Percentiles rank a stretch among this genome's conserved stretches.
phyloP scores from a whole-genome alignment of 2,329 filamentous ascomycete species.

The Rutstroemia sydowiana region DNA sequence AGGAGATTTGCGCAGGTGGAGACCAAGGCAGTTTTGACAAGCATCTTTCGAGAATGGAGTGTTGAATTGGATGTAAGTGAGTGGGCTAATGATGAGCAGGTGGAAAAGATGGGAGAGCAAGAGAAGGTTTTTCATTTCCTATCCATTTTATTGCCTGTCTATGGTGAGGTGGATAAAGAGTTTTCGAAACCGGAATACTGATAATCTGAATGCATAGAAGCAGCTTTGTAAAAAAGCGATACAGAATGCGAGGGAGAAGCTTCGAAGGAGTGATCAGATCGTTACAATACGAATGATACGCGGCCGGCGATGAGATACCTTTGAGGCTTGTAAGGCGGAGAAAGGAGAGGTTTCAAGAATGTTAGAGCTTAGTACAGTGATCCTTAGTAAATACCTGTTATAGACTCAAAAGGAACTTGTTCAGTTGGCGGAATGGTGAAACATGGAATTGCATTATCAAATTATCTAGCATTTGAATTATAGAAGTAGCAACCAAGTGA shows the following conservation, averaged over 20 bases:
- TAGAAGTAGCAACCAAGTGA: too few relatives aligned
- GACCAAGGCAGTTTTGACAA: conserved; percentile 28
- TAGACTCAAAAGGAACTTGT: too few relatives aligned
- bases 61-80: conserved; percentile 25
- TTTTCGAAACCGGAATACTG: too few relatives aligned
- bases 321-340: conserved; percentile 24
- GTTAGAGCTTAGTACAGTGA: too few relatives aligned
- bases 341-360: conserved; percentile 25
- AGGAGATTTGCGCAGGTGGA: conserved; percentile 32
- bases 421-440: too few relatives aligned
- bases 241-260: conserved; percentile 13
- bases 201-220: too few relatives aligned
- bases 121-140: too few relatives aligned
- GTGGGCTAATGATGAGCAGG: conserved; percentile 25
- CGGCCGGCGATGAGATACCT: conserved; percentile 16
- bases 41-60: conserved; percentile 21
- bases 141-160: too few relatives aligned
- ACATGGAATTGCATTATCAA: too few relatives aligned
- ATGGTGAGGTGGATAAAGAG: too few relatives aligned
- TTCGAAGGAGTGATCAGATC: conserved; percentile 16
- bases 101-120: conserved; percentile 17
- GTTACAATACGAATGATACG: conserved; percentile 23
- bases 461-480: too few relatives aligned
- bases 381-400: too few relatives aligned
- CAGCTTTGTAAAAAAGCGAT: conserved; percentile 21